A percentile compares a stretch with the other conserved stretches of the same genome.
phyloP scores from a whole-genome alignment of 2,329 filamentous ascomycete species.

The Setomelanomma holmii region DNA sequence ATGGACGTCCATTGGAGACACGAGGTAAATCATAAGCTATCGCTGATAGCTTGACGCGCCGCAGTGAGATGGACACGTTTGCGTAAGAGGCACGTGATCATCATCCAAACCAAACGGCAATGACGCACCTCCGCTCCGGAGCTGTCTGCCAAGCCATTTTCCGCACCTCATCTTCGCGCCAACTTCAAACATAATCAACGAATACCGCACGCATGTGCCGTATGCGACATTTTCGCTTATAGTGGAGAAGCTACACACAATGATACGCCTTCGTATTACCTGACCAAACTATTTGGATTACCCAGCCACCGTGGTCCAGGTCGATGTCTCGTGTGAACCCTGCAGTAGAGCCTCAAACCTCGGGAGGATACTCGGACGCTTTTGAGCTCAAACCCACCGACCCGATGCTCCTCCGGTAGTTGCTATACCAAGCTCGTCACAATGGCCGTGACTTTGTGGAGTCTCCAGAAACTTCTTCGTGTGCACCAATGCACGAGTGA shows the following conservation, averaged over 20 bases:
- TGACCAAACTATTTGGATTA: too few relatives aligned
- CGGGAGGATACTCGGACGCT: conserved; percentile 34
- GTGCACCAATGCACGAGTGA: background rate
- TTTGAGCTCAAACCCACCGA: conserved; percentile 11
- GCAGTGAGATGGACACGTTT: conserved; percentile 18
- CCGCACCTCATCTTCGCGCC: background rate
- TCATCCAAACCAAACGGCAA: background rate
- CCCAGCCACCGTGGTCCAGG: conserved; percentile 7
- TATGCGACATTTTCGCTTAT: too few relatives aligned
- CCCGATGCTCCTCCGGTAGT: conserved; percentile 26
- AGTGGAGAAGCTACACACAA: too few relatives aligned
- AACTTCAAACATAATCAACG: too few relatives aligned
- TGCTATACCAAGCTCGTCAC: conserved; percentile 15
- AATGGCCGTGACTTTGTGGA: conserved; percentile 12
- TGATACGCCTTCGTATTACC: too few relatives aligned
- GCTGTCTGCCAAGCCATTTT: too few relatives aligned
- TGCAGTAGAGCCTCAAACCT: conserved; percentile 18
- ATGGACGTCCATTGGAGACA: conserved; percentile 22
- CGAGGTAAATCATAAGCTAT: conserved; percentile 9
- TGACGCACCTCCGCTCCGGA: too few relatives aligned
- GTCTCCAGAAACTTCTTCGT: background rate
- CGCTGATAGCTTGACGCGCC: conserved; percentile 14
- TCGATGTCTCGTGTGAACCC: conserved; percentile 12
- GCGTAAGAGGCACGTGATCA: conserved; percentile 16
- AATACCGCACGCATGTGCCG: too few relatives aligned